These are phyloP conservation scores for Crithidia brevicula DNA, from an alignment of 208 protist genomes.

Conservation along the genomic window DNA sequence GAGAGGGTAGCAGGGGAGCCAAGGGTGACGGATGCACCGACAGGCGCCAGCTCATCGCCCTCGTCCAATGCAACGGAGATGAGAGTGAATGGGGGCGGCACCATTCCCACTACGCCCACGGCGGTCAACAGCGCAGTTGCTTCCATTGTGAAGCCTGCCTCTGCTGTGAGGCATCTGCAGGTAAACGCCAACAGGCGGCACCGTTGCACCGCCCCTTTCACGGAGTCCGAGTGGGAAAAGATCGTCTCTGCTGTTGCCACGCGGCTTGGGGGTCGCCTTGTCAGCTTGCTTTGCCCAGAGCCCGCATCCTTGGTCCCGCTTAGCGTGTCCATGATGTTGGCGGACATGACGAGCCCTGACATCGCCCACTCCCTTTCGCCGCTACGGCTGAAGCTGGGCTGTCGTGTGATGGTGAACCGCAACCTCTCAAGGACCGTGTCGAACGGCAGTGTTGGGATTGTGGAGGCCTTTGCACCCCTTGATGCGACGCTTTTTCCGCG, in stretches of 20 bases:
- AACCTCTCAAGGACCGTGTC: slow-evolving; percentile 89
- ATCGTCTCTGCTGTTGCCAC: slow-evolving; percentile 47
- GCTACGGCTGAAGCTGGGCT: slow-evolving; percentile 85
- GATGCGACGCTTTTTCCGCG: slow-evolving; percentile 74
- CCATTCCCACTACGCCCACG: no score
- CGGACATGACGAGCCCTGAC: slow-evolving; percentile 55
- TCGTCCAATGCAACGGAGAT: no score
- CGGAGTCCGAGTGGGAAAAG: slow-evolving; percentile 35
- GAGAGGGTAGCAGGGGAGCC: no score
- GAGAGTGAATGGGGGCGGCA: no score
- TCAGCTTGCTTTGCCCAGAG: slow-evolving; percentile 53
- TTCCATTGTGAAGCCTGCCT: neutral
- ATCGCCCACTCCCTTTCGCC: slow-evolving; percentile 61
- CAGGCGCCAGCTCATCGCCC: neutral
- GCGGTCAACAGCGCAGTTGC: neutral
- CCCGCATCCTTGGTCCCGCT: slow-evolving; percentile 57
- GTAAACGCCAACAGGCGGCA: neutral
- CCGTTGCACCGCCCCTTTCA: slow-evolving; percentile 13
- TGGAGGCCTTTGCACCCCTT: slow-evolving; percentile 82
- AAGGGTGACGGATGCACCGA: neutral
- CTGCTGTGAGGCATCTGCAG: neutral
- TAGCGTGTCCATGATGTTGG: slow-evolving; percentile 69
- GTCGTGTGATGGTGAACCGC: slow-evolving; percentile 90
- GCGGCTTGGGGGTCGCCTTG: slow-evolving; percentile 48
- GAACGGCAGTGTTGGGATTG: slow-evolving; percentile 88